Conservation (phyloP, 2,329 filamentous ascomycete species). For the Massarina eburnea region DNA sequence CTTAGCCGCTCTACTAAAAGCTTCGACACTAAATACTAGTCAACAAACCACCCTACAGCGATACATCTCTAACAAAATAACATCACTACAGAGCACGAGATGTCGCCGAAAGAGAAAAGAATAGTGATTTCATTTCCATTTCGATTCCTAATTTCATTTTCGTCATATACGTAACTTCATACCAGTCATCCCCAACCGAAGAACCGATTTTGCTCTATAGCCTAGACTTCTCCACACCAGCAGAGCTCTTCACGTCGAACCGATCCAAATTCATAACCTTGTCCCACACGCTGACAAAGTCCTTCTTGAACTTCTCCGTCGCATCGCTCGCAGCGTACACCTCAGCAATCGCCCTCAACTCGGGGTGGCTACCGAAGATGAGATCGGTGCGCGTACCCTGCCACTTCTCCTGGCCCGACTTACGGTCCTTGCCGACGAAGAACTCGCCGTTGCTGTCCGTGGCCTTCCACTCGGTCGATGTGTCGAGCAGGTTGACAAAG, state of each 20-base stretch:
- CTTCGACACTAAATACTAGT: no score
- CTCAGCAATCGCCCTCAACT: conserved; percentile 71
- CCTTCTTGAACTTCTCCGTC: conserved; percentile 66
- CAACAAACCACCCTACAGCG: no score
- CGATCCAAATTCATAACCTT: conserved; percentile 77
- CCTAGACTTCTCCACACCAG: conserved; percentile 17
- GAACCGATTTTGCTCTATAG: conserved; percentile 41
- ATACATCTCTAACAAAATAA: no score
- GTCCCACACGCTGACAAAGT: conserved; percentile 71
- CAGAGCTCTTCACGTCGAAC: conserved; percentile 56
- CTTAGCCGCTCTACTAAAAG: no score
- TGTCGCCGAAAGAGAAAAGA: no score
- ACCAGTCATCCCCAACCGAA: conserved; percentile 40
- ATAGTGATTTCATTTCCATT: no score
- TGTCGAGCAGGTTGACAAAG: conserved; percentile 77
- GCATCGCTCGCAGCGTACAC: conserved; percentile 66
- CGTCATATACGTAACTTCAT: no score
- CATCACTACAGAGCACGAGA: no score
- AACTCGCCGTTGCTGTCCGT: conserved; percentile 53
- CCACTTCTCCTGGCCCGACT: conserved; percentile 68
- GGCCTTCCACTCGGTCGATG: conserved; percentile 65
- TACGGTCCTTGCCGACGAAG: conserved; percentile 67
- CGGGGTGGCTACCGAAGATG: conserved; percentile 72
- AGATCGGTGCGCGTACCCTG: conserved; percentile 69
- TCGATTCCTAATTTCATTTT: no score